Percentiles rank a stretch among this genome's conserved stretches.
Conservation (phyloP, 805 yeast species). For the Candida nitratophila region DNA sequence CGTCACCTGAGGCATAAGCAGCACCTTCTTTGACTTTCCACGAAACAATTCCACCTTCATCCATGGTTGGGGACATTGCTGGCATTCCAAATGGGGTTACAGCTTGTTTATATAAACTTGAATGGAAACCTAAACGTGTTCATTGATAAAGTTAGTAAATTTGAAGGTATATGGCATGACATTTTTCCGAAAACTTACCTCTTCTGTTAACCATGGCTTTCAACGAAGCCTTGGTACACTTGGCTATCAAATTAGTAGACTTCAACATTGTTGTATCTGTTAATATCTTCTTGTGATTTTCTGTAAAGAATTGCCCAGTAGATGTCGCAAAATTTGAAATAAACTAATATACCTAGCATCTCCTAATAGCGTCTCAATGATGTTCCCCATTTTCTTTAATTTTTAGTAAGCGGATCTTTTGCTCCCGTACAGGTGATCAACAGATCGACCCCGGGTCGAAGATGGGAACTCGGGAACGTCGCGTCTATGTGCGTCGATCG, state of each 20-base stretch:
- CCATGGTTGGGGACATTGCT: slow-evolving; percentile 99
- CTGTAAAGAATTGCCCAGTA: neutral
- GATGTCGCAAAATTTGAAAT: too few species aligned
- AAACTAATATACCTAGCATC: too few species aligned
- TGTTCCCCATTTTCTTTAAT: neutral
- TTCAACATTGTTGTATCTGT: slow-evolving; percentile 9
- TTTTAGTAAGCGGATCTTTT: neutral
- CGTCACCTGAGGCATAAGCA: slow-evolving; percentile 73
- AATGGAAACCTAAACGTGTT: slow-evolving; percentile 22
- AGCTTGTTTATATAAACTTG: slow-evolving; percentile 19
- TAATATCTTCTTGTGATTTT: neutral
- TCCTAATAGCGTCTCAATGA: neutral
- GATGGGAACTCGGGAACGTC: neutral
- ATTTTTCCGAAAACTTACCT: slow-evolving; percentile 5
- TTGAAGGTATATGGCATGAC: neutral
- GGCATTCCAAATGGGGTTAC: slow-evolving; percentile 77
- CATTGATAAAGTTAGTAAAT: neutral
- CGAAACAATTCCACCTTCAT: slow-evolving; percentile 82
- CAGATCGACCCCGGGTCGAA: neutral
- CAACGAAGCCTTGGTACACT: slow-evolving; percentile 5
- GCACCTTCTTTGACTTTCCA: slow-evolving; percentile 87
- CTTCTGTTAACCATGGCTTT: slow-evolving; percentile 3
- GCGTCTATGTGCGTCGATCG: neutral
- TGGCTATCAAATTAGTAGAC: slow-evolving; percentile 4
- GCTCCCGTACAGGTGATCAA: neutral